phyloP scores from a whole-genome alignment of 1,139 yeast genomes.

The Debaryomyces sp. region DNA sequence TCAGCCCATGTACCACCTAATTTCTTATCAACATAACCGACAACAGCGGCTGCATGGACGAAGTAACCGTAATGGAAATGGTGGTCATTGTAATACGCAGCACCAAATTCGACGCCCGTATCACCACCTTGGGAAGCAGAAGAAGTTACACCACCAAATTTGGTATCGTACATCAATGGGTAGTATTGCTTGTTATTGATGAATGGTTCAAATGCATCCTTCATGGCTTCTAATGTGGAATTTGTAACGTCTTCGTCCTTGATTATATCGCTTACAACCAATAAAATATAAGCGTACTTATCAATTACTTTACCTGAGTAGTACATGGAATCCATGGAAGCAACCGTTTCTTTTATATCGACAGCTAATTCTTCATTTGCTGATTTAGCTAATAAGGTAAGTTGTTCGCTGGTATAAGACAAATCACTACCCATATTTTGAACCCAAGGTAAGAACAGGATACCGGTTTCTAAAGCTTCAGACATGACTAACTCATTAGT shows the following conservation, averaged over 20 bases:
- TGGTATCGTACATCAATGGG: constrained; percentile 72
- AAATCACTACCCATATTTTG: constrained; percentile 31
- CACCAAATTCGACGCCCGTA: constrained; percentile 51
- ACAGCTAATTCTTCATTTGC: constrained; percentile 62
- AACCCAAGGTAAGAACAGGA: constrained; percentile 67
- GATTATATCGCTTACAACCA: constrained; percentile 63
- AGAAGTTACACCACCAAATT: constrained; percentile 69
- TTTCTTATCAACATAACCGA: constrained; percentile 64
- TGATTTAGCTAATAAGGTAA: constrained; percentile 51
- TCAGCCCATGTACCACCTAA: constrained; percentile 68
- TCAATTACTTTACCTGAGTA: constrained; percentile 72
- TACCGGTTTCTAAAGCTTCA: constrained; percentile 51
- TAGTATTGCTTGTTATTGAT: constrained; percentile 52
- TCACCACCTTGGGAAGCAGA: constrained; percentile 56
- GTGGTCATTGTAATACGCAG: constrained; percentile 74
- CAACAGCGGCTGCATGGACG: constrained; percentile 76
- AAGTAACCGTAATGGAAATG: constrained; percentile 83
- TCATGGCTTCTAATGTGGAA: constrained; percentile 50
- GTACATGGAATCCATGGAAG: constrained; percentile 56
- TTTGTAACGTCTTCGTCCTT: constrained; percentile 53
- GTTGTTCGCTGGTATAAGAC: constrained; percentile 52
- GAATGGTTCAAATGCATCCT: constrained; percentile 56
- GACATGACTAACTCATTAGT: constrained; percentile 51
- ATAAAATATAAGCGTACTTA: constrained; percentile 71
- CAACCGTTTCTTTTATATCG: constrained; percentile 55